Conservation (phyloP, 805 yeast genomes). For the Wickerhamomyces canadensis region DNA sequence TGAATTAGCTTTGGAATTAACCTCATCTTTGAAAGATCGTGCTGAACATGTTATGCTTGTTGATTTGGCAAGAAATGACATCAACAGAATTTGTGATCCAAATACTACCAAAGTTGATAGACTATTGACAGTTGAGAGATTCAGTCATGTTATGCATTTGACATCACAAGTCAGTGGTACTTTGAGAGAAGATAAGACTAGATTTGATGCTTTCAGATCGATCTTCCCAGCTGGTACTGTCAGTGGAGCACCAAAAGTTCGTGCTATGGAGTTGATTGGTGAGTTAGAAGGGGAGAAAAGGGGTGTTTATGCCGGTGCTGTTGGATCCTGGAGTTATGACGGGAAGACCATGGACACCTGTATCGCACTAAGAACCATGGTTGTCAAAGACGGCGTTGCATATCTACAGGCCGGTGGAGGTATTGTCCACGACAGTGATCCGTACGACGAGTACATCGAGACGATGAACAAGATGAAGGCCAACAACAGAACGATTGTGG, state of each 20-base stretch:
- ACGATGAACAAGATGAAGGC: constrained; percentile 97
- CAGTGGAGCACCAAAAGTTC: constrained; percentile 96
- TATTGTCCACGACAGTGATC: constrained; percentile 92
- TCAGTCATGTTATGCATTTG: constrained; percentile 95
- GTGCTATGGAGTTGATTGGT: constrained; percentile 91
- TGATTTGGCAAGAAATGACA: constrained; percentile 93
- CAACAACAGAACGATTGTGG: constrained; percentile 82
- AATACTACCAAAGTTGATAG: constrained; percentile 80
- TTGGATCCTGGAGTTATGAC: constrained; percentile 96
- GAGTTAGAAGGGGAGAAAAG: constrained; percentile 88
- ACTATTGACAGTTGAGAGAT: constrained; percentile 83
- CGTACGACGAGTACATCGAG: constrained; percentile 90
- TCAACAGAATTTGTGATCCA: constrained; percentile 93
- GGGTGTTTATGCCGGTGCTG: constrained; percentile 98
- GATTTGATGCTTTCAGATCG: constrained; percentile 96
- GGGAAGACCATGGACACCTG: constrained; percentile 96
- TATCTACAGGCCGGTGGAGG: constrained; percentile 99
- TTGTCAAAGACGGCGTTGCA: constrained; percentile 82
- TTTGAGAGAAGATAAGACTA: constrained; percentile 71
- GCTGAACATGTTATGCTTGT: constrained; percentile 99
- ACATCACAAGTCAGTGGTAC: constrained; percentile 94
- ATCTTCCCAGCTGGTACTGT: constrained; percentile 99
- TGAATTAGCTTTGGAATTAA: constrained; percentile 63
- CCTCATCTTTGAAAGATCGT: constrained; percentile 80
- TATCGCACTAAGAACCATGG: constrained; percentile 96